Evolutionary conservation across 176 grass and related monocot species (phyloP), one percentile per base, ranked within the genome.

Genomic region (Alopecurus myosuroides): DNA sequence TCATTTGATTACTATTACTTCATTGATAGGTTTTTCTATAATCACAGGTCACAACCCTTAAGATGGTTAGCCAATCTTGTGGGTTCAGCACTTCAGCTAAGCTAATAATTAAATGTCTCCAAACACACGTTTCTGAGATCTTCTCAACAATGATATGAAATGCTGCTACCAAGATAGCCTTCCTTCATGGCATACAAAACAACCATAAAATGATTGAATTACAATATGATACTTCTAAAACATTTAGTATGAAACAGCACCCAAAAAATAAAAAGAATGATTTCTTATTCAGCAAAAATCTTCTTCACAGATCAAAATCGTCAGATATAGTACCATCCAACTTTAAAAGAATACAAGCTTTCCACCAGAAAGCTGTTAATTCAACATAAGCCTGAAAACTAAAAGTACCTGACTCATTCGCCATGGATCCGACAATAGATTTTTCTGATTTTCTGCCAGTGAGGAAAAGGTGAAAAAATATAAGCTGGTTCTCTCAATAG

Each of bases 381-480:
- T 83, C 13, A 80, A 57, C 7, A 20, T 86, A 25, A 86, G 41
- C 31, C 19, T 35, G 60, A 73, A 89, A 82, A 77, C 7, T 80
- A 17, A 18, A 84, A 85, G 63, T 89, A 98, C 97, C 93, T 95
- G 97, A 84, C 65, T 81, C 91, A 98, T 95, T 82, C 97, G 74
- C 93, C 97, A 86, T 35, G 5, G 72, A 84, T 98, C 96, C 76
- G 89, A 89, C 30, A 98, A 86, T 77, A 95, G 84, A 66, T 98
- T 98, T 82, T 98, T 98, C 89, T 98, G 93, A 83, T 98, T 93
- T 77, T 98, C 97, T 95, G 71, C 44, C 49, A 83, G 11, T 13
- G 71, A 36, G 66, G 44, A 62, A 51, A 75, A 61, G 3, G 18
- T 14, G 5, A 12, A 61, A 86, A 78, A 80, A 57, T 50, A 28